A percentile compares a stretch with the other conserved stretches of the same genome.
These are phyloP conservation scores for Hymenoscyphus repandus DNA, from an alignment of 2,329 filamentous ascomycete species.

Conservation along the genomic window DNA sequence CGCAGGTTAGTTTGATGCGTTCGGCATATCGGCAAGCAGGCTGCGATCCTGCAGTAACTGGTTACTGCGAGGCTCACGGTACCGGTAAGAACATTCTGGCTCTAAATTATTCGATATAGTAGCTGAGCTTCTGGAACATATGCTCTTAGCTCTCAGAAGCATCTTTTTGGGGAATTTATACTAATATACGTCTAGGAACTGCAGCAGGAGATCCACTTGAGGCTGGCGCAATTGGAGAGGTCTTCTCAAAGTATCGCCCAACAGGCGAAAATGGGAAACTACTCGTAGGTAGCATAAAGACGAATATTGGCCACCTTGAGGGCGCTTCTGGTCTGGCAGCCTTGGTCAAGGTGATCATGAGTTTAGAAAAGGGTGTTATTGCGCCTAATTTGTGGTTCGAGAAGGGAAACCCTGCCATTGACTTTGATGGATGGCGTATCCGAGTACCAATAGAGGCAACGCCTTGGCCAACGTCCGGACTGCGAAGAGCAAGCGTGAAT, in stretches of 20 bases:
- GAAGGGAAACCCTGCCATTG: neutral
- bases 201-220: slow-evolving; percentile 9
- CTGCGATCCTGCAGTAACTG: slow-evolving; percentile 10
- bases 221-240: neutral
- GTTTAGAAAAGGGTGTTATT: slow-evolving; percentile 30
- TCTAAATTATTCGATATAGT: too few species aligned
- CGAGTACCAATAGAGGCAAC: neutral
- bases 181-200: too few species aligned
- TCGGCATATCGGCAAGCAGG: slow-evolving; percentile 39
- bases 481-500: slow-evolving; percentile 13
- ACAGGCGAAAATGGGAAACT: neutral
- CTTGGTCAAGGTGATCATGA: slow-evolving; percentile 8
- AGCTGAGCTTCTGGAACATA: too few species aligned
- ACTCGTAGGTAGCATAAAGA: slow-evolving; percentile 15
- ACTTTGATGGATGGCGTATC: neutral
- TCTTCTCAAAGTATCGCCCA: neutral
- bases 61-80: too few species aligned
- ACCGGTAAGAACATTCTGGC: too few species aligned
- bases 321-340: slow-evolving; percentile 6
- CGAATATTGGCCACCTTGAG: slow-evolving; percentile 24
- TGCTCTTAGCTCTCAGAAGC: too few species aligned
- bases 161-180: too few species aligned
- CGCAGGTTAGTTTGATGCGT: slow-evolving; percentile 37
- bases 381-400: slow-evolving; percentile 12
- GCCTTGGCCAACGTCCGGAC: slow-evolving; percentile 3